Evolutionary conservation across 2,329 filamentous ascomycete species (phyloP), one percentile per base, ranked within the genome.

Genomic region (Cyclaneusma minus): DNA sequence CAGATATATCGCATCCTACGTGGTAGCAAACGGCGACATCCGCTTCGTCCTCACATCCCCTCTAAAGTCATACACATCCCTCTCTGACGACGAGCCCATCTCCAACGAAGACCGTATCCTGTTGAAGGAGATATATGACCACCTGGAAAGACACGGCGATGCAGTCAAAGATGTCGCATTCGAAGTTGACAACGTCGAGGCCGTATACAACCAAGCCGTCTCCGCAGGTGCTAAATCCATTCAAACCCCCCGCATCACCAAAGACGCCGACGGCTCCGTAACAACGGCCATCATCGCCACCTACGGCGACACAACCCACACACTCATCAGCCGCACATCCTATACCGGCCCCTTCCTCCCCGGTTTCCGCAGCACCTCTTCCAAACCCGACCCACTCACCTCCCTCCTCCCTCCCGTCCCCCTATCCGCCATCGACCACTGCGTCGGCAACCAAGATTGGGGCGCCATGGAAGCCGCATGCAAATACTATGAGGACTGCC

Each of bases 371-470:
- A 51, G 65, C 5, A 23, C 46, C 47, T 7, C 25, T 6, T 28
- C 38, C 48, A 31, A 48, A 52, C 3, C 44, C 50, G 14, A 51
- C 45, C 43, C 44, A 1, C 32, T 48, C 3, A 30, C 39, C 12
- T 39, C 56, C 7, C 23, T 49, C 15, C 56, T 82, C 13, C 82
- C 84, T 0, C 42, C 56, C 1, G 67, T 92, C 9, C 51, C 59
- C 7, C 65, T 93, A 29, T 64, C 67, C 34, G 71, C 71, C 39
- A 84, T 95, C 55, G 87, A 95, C 56, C 87, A 95, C 63, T 94
- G 87, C 53, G 87, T 95, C 41, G 87, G 87, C 38, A 94, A 95
- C 61, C 85, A 94, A 60, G 78, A 83, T 53, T 94, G 87, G 87
- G 64, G 84, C 52, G 75, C 85, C 51, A 92, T 95, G 70, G 59